These are phyloP conservation scores for Penicillium sp. DNA, from an alignment of 2,329 filamentous ascomycete genomes.

Conservation along the genomic window DNA sequence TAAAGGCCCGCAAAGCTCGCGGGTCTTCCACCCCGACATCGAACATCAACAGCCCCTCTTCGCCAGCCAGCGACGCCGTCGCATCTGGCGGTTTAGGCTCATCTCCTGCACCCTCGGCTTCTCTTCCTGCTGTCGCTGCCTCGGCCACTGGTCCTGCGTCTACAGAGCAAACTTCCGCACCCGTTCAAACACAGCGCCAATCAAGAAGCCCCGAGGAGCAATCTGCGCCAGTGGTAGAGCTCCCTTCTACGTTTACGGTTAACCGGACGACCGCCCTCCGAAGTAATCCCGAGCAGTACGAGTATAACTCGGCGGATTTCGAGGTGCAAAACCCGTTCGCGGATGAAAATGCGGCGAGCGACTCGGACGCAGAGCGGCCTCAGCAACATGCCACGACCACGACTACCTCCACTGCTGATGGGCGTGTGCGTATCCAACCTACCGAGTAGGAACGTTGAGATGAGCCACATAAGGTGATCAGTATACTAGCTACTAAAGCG, in stretches of 20 bases:
- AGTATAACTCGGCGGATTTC: conserved; percentile 44
- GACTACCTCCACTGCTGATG: background rate
- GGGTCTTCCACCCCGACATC: conserved; percentile 23
- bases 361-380: conserved; percentile 15
- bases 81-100: conserved; percentile 16
- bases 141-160: background rate
- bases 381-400: conserved; percentile 2
- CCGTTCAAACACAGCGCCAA: background rate
- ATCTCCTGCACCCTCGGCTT: conserved; percentile 12
- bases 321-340: conserved; percentile 47
- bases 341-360: conserved; percentile 31
- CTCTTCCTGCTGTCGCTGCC: background rate
- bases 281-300: conserved; percentile 25
- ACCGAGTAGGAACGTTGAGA: conserved; percentile 20
- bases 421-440: conserved; percentile 12
- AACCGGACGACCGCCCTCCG: conserved; percentile 15
- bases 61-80: conserved; percentile 18
- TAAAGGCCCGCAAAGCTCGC: conserved; percentile 55
- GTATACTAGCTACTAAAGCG: background rate
- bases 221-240: conserved; percentile 13
- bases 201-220: conserved; percentile 6
- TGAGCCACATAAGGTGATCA: background rate
- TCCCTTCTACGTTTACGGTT: conserved; percentile 18
- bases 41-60: conserved; percentile 20
- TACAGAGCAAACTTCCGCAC: background rate